Evolutionary conservation across 257 asterid species (phyloP), one percentile per base, ranked within the genome.

Genomic region (Ophiorrhiza pumila): DNA sequence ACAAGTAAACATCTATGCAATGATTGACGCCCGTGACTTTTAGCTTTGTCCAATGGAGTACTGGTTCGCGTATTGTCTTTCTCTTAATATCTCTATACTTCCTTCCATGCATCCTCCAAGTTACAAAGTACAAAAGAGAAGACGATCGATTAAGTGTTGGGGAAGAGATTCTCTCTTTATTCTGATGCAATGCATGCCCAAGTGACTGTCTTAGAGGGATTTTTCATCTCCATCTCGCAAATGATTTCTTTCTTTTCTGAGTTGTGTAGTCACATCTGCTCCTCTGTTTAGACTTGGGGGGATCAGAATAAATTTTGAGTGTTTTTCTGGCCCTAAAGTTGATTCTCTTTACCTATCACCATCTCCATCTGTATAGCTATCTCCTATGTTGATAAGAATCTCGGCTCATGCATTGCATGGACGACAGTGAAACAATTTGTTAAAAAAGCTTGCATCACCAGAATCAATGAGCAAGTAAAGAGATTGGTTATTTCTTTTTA

Each of bases 251-350:
- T 23, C 71, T 68, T 37, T 29, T 4, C 32, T n/a, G 23, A 8
- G 35, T 43, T 70, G 81, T 77, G 82, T 69, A 74, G 83, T 87
- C 84, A 87, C 89, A 81, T 87, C 80, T 41, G 49, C 25, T 73
- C 41, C 78, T 74, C 82, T 34, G 20, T 50, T 50, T 7, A 15
- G 45, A 34, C 45, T 34, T 61, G 39, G 43, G n/a, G 62, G 68
- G 81, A 80, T 73, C 72, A 71, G 86, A 81, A 77, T 65, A 81
- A 61, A 72, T 64, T 47, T 47, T 74, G 68, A 70, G 77, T 71
- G 77, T 75, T 72, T 12, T 34, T 32, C 27, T 39, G 75, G 77
- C 77, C 57, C 64, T 65, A 57, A 71, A 65, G 67, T 83, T 76
- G 77, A 85, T 85, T 85, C 88, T 78, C 65, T 55, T 79, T 78